A percentile compares a stretch with the other conserved stretches of the same genome.
phyloP scores from a whole-genome alignment of 129 eudicot species.

The Deinandra increscens region DNA sequence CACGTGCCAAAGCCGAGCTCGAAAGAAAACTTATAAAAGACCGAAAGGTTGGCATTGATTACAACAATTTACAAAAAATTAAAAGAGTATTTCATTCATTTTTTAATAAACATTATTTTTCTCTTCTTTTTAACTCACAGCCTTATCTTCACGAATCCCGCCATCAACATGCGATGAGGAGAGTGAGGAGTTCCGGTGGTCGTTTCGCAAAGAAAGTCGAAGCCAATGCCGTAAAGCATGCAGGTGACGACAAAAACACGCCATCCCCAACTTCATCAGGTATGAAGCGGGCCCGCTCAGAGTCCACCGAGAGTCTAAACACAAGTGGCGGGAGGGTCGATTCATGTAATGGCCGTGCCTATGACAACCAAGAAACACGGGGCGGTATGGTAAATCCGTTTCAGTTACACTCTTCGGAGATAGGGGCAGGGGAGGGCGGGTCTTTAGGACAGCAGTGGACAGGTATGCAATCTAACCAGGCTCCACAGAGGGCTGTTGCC shows the following conservation, averaged over 20 bases:
- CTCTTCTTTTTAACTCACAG: slow-evolving; percentile 28
- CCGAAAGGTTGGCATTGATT: slow-evolving; percentile 54
- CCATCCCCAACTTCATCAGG: slow-evolving; percentile 48
- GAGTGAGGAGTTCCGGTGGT: slow-evolving; percentile 76
- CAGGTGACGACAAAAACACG: slow-evolving; percentile 29
- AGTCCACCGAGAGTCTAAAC: slow-evolving; percentile 29
- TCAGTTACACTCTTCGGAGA: slow-evolving; percentile 27
- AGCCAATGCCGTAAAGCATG: slow-evolving; percentile 31
- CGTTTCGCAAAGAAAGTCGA: slow-evolving; percentile 83
- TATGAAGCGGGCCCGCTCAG: slow-evolving; percentile 38
- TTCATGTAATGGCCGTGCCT: slow-evolving; percentile 29
- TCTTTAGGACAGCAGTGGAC: slow-evolving; percentile 53
- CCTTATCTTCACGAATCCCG: slow-evolving; percentile 95
- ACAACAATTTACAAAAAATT: too few species aligned
- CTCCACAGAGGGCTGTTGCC: slow-evolving; percentile 52
- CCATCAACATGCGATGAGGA: slow-evolving; percentile 87
- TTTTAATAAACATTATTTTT: not conserved
- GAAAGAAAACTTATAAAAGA: slow-evolving; percentile 73
- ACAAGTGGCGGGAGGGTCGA: slow-evolving; percentile 26
- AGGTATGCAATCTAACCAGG: slow-evolving; percentile 35
- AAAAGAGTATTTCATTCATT: too few species aligned
- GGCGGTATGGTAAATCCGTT: slow-evolving; percentile 12
- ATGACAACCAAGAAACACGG: slow-evolving; percentile 33
- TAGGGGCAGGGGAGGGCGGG: slow-evolving; percentile 30
- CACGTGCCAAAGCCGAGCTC: slow-evolving; percentile 92